Evolutionary conservation across 495 filamentous ascomycete genomes (phyloP).

Genomic region (Jackrogersella minutella): DNA sequence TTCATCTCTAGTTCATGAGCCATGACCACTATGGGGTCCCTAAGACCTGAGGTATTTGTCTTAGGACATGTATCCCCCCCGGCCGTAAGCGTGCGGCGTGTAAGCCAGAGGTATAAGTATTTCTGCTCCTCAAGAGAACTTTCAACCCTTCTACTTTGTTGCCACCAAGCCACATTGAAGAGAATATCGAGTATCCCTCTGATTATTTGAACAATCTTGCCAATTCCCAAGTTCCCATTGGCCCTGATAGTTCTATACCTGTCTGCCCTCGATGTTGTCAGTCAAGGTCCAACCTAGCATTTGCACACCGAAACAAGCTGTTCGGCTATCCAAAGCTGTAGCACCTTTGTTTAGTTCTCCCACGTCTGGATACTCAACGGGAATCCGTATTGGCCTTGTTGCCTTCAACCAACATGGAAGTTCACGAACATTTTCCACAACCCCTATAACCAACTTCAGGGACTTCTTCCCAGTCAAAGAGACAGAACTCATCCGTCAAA

Average conservation of each 20-base stretch:
- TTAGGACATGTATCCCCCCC: neutral
- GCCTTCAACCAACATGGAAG: slow-evolving; percentile 32
- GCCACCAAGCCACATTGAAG: slow-evolving; percentile 16
- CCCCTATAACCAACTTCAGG: slow-evolving; percentile 44
- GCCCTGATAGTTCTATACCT: slow-evolving; percentile 7
- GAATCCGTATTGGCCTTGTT: slow-evolving; percentile 39
- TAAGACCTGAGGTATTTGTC: slow-evolving; percentile 27
- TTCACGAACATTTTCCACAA: slow-evolving; percentile 54
- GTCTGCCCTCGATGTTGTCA: slow-evolving; percentile 40
- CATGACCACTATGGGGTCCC: slow-evolving; percentile 1
- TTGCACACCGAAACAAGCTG: slow-evolving; percentile 48
- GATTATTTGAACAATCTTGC: too few relatives aligned
- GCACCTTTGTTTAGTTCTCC: slow-evolving; percentile 32
- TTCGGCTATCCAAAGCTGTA: slow-evolving; percentile 44
- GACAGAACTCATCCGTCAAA: slow-evolving; percentile 55
- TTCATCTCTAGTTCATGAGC: neutral
- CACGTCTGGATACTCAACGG: slow-evolving; percentile 38
- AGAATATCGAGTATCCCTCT: neutral
- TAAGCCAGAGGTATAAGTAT: slow-evolving; percentile 38
- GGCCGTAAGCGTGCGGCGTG: slow-evolving; percentile 4
- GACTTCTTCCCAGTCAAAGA: slow-evolving; percentile 60
- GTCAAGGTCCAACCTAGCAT: slow-evolving; percentile 42
- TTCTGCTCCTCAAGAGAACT: slow-evolving; percentile 23
- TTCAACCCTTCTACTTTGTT: neutral
- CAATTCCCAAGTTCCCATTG: slow-evolving; percentile 7